phyloP scores from a whole-genome alignment of 169 alveolate genomes.

The Babesia divergens region DNA sequence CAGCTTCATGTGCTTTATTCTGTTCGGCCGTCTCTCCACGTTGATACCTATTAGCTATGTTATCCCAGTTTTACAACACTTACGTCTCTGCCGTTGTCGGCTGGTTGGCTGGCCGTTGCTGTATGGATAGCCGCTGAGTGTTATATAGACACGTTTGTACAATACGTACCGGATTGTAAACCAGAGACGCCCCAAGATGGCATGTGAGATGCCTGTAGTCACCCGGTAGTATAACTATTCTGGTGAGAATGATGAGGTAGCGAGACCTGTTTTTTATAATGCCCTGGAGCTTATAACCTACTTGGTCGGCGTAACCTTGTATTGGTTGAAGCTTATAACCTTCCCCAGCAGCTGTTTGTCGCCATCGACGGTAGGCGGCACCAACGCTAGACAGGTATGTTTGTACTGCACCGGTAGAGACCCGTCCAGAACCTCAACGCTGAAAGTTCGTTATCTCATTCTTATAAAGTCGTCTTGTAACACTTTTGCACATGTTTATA shows the following conservation, averaged over 20 bases:
- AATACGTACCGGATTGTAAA: constrained; percentile 48
- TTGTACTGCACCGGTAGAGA: constrained; percentile 59
- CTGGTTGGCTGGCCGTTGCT: not conserved
- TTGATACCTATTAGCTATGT: not conserved
- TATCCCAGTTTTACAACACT: not conserved
- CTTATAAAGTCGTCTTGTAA: not conserved
- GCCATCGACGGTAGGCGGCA: constrained; percentile 59
- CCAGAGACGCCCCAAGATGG: constrained; percentile 33
- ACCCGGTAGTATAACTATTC: constrained; percentile 48
- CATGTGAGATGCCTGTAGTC: constrained; percentile 54
- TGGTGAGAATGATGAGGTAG: constrained; percentile 56
- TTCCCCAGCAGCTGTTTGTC: constrained; percentile 49
- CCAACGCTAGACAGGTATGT: constrained; percentile 62
- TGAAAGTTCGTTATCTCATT: not conserved
- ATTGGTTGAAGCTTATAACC: constrained; percentile 58
- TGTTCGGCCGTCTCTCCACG: not conserved
- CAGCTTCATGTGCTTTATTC: not conserved
- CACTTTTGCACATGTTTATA: not conserved
- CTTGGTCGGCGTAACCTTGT: constrained; percentile 58
- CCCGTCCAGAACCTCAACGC: constrained; percentile 61
- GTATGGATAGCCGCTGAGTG: not conserved
- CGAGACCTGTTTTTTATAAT: constrained; percentile 29
- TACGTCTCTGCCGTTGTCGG: not conserved
- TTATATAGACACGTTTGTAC: not conserved
- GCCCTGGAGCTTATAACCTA: not conserved